A percentile compares a stretch with the other conserved stretches of the same genome.
phyloP scores from a whole-genome alignment of 345 rosid species.

The Bretschneidera sinensis region DNA sequence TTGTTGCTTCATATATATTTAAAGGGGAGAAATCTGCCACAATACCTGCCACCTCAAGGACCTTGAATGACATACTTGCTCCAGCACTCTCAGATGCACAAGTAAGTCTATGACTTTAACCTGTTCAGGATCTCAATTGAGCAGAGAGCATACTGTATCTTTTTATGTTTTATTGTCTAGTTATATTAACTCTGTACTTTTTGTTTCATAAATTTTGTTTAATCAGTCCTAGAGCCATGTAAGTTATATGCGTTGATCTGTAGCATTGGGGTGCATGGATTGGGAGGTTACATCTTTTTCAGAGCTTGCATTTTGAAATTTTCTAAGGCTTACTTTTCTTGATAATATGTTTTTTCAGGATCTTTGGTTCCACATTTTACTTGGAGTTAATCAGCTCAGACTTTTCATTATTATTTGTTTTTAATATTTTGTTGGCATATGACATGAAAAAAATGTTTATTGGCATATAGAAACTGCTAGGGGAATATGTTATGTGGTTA shows the following conservation, averaged over 20 bases:
- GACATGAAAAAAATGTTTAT: too few relatives aligned
- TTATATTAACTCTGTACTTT: background rate
- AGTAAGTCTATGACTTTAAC: constrained; percentile 33
- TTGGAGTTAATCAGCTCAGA: background rate
- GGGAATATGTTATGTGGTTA: constrained; percentile 65
- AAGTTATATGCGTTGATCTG: background rate
- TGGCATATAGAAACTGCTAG: constrained; percentile 69
- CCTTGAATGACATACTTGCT: constrained; percentile 63
- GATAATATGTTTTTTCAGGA: too few relatives aligned
- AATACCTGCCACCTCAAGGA: constrained; percentile 51
- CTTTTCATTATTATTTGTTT: background rate
- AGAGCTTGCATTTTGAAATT: constrained; percentile 1
- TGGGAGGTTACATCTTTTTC: background rate
- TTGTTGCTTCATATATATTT: constrained; percentile 53
- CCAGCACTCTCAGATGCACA: constrained; percentile 72
- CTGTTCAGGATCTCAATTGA: constrained; percentile 1
- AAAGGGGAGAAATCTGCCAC: constrained; percentile 49
- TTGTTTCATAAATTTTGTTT: background rate
- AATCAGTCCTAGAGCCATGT: background rate
- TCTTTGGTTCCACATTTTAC: too few relatives aligned
- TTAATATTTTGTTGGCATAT: constrained; percentile 18
- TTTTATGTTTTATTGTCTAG: too few relatives aligned
- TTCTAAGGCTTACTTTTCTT: too few relatives aligned
- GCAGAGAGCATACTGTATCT: background rate
- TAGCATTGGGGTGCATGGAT: background rate